Percentiles rank a stretch among this genome's conserved stretches.
Conservation (phyloP, 139 green algal genomes). For the Chloropicon primus region DNA sequence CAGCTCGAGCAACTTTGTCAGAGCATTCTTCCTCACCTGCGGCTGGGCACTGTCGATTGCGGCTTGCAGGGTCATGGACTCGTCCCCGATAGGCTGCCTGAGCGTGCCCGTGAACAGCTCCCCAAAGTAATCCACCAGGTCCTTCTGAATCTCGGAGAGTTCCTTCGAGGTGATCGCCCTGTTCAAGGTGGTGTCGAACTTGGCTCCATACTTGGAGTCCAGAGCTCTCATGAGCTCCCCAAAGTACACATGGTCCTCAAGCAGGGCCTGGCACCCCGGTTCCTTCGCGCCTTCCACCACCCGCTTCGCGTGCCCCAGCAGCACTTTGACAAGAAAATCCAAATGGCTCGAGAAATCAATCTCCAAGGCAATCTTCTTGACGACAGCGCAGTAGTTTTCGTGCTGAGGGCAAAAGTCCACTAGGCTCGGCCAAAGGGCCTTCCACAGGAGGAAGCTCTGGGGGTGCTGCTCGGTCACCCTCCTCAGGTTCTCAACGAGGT, state of each 20-base stretch:
- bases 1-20: background rate
- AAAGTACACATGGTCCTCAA: background rate
- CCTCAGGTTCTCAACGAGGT: background rate
- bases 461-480: background rate
- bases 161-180: background rate
- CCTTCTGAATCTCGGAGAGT: background rate
- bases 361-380: background rate
- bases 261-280: background rate
- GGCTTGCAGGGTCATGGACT: background rate
- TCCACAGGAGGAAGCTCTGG: background rate
- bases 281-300: background rate
- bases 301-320: background rate
- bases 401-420: background rate
- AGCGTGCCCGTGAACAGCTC: background rate
- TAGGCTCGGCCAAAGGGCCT: background rate
- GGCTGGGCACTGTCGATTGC: background rate
- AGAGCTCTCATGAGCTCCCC: background rate
- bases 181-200: background rate
- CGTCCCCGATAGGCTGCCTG: background rate
- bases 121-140: background rate
- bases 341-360: background rate
- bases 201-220: background rate
- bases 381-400: background rate
- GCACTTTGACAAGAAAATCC: background rate
- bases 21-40: background rate